Evolutionary conservation across 2,329 filamentous ascomycete species (phyloP).

Genomic region (Penicillium sp.): DNA sequence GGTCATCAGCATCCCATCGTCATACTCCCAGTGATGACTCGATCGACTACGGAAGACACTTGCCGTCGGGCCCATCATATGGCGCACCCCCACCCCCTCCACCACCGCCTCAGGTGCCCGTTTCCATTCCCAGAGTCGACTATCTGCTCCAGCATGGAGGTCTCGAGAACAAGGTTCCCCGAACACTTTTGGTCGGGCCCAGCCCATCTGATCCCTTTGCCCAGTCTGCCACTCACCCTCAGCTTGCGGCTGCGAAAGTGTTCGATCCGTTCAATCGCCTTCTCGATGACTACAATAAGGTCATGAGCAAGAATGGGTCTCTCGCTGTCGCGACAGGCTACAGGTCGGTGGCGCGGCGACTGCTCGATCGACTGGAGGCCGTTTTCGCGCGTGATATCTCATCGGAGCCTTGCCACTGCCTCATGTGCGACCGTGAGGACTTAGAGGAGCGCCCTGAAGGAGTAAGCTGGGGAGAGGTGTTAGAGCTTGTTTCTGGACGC

Average conservation of each 20-base stretch:
- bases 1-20: conserved; percentile 31
- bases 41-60: conserved; percentile 33
- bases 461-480: conserved; percentile 90
- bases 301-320: conserved; percentile 80
- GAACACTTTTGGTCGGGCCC: conserved; percentile 60
- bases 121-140: conserved; percentile 78
- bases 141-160: conserved; percentile 90
- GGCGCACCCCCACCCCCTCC: conserved; percentile 67
- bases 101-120: conserved; percentile 63
- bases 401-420: conserved; percentile 76
- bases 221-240: conserved; percentile 60
- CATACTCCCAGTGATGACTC: conserved; percentile 38
- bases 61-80: conserved; percentile 30
- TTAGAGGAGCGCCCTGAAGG: conserved; percentile 57
- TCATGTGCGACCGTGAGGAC: conserved; percentile 73
- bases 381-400: conserved; percentile 93
- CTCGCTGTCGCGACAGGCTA: conserved; percentile 94
- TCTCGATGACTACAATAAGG: conserved; percentile 79
- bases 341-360: conserved; percentile 82
- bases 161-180: conserved; percentile 67
- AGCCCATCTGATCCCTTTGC: conserved; percentile 56
- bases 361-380: conserved; percentile 86
- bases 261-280: conserved; percentile 81
- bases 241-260: conserved; percentile 67
- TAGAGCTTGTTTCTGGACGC: conserved; percentile 88